These are phyloP conservation scores for Cercophora scortea DNA, from an alignment of 495 filamentous ascomycete species.

Conservation along the genomic window DNA sequence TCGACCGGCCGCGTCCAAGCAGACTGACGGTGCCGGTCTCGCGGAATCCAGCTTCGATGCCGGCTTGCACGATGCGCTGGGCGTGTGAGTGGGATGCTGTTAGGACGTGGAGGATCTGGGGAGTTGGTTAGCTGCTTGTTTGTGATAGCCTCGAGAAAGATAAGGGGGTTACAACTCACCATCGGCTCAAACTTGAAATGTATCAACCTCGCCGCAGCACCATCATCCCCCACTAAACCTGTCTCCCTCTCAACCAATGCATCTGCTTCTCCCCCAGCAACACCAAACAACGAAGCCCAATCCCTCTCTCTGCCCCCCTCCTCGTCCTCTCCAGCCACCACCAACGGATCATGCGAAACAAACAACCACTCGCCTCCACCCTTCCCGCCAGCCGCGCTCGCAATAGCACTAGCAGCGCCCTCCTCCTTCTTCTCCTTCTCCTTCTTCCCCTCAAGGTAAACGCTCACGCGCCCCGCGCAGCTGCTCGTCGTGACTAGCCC, in stretches of 20 bases:
- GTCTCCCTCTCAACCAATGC: constrained; percentile 5
- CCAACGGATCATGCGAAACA: constrained; percentile 71
- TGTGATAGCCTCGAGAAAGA: not conserved
- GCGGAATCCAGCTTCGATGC: constrained; percentile 74
- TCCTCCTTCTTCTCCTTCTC: not conserved
- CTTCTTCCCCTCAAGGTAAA: constrained; percentile 75
- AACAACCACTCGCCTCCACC: constrained; percentile 78
- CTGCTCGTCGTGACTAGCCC: constrained; percentile 86
- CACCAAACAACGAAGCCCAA: not conserved
- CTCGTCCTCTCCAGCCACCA: not conserved
- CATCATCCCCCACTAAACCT: constrained; percentile 1
- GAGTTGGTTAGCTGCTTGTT: constrained; percentile 4
- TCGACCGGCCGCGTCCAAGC: not conserved
- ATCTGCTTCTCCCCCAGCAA: constrained; percentile 5
- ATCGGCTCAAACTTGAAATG: constrained; percentile 94
- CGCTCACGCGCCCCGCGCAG: constrained; percentile 75
- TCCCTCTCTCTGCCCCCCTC: not conserved
- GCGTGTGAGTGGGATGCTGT: constrained; percentile 65
- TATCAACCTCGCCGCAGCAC: constrained; percentile 47
- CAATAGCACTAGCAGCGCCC: not conserved
- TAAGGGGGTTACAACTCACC: constrained; percentile 44
- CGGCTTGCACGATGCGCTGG: constrained; percentile 62
- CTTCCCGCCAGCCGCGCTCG: constrained; percentile 56
- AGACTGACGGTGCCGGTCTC: constrained; percentile 67
- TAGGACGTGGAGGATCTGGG: constrained; percentile 80